Evolutionary conservation across 1,139 yeast genomes (phyloP).

Genomic region (Yamadazyma siamensis): DNA sequence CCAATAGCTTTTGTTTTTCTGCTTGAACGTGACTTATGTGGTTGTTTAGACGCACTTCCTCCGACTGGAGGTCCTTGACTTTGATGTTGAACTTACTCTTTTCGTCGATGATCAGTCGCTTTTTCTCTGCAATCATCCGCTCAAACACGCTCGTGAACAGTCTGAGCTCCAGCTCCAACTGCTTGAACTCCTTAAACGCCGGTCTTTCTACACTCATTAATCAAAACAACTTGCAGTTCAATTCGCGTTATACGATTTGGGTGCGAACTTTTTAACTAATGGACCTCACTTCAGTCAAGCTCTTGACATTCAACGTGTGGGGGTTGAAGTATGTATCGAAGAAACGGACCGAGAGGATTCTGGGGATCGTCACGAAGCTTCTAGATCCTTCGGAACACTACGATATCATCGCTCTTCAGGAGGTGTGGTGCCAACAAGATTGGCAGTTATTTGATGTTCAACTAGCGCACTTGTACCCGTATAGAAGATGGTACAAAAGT

Average conservation of each 20-base stretch:
- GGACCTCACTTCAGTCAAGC: too few relatives aligned
- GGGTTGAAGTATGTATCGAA: slow-evolving; percentile 84
- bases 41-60: slow-evolving; percentile 22
- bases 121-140: slow-evolving; percentile 20
- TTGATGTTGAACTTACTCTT: slow-evolving; percentile 28
- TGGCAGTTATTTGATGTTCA: slow-evolving; percentile 58
- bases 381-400: slow-evolving; percentile 51
- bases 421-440: slow-evolving; percentile 86
- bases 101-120: slow-evolving; percentile 24
- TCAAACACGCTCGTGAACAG: slow-evolving; percentile 26
- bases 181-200: too few relatives aligned
- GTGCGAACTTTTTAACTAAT: too few relatives aligned
- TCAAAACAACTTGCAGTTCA: too few relatives aligned
- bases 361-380: slow-evolving; percentile 69
- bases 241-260: too few relatives aligned
- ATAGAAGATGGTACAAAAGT: slow-evolving; percentile 66
- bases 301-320: slow-evolving; percentile 79
- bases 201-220: too few relatives aligned
- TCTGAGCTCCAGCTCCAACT: slow-evolving; percentile 27
- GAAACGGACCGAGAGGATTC: slow-evolving; percentile 57
- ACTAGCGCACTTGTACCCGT: slow-evolving; percentile 54
- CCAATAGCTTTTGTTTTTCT: slow-evolving; percentile 21
- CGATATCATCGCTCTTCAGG: slow-evolving; percentile 88
- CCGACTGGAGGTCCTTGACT: slow-evolving; percentile 26
- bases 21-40: slow-evolving; percentile 19